These are phyloP conservation scores for Cytospora piceicola DNA, from an alignment of 2,329 filamentous ascomycete genomes.

Conservation along the genomic window DNA sequence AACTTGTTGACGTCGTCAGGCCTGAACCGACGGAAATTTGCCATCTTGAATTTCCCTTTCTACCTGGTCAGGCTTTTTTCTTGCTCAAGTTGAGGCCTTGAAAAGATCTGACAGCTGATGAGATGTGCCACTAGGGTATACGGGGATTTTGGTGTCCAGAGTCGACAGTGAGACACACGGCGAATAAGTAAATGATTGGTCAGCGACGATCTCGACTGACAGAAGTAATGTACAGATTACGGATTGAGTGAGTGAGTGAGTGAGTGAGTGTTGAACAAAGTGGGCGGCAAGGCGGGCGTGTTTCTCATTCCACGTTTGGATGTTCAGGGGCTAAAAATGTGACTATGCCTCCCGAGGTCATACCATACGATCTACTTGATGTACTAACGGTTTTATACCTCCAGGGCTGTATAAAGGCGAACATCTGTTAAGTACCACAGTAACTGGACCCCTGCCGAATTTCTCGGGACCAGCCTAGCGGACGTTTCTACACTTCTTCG, in stretches of 20 bases:
- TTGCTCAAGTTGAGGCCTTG: neutral
- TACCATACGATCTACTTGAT: neutral
- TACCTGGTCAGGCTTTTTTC: neutral
- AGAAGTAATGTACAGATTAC: too few species aligned
- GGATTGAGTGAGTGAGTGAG: too few species aligned
- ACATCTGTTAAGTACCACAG: neutral
- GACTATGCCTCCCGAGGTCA: neutral
- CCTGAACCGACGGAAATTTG: conserved; percentile 82
- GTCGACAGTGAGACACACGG: neutral
- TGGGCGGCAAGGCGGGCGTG: neutral
- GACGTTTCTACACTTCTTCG: neutral
- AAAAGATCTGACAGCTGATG: neutral
- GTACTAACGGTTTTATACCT: neutral
- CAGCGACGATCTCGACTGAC: conserved; percentile 4
- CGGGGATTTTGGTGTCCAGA: neutral
- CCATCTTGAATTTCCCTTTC: conserved; percentile 58
- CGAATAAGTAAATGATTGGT: neutral
- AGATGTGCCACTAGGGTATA: neutral
- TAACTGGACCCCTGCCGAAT: neutral
- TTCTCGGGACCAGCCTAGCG: conserved; percentile 3
- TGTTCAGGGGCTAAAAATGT: conserved; percentile 2
- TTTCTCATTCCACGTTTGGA: neutral
- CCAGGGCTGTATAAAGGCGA: neutral
- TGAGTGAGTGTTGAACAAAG: too few species aligned
- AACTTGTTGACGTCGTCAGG: conserved; percentile 85